Percentiles rank a stretch among this genome's conserved stretches.
Evolutionary conservation across 805 yeast species (phyloP).

Genomic region (Wickerhamomyces bisporus): DNA sequence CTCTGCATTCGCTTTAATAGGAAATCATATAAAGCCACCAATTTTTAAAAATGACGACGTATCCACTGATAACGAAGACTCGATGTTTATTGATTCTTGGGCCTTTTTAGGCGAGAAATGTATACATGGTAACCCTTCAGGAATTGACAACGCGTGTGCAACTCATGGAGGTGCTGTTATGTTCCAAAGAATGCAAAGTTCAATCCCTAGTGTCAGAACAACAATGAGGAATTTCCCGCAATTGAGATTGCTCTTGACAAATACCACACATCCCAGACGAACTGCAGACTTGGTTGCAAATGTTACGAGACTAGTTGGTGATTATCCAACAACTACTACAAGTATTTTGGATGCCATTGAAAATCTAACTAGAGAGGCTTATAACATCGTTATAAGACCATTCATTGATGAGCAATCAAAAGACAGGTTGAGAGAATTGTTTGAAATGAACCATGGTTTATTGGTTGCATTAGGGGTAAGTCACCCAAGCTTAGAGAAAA

Average conservation of each 20-base stretch:
- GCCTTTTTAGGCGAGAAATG: constrained; percentile 92
- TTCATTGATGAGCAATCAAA: constrained; percentile 37
- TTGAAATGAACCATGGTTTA: constrained; percentile 82
- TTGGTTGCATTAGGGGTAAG: constrained; percentile 84
- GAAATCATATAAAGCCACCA: constrained; percentile 46
- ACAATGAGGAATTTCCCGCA: constrained; percentile 72
- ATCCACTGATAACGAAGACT: constrained; percentile 34
- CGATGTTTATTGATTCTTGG: constrained; percentile 74
- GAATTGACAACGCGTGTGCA: constrained; percentile 95
- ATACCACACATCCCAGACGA: constrained; percentile 82
- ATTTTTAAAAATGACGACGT: constrained; percentile 29
- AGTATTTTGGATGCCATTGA: constrained; percentile 75
- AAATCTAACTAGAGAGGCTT: constrained; percentile 66
- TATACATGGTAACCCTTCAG: constrained; percentile 94
- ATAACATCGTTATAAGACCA: constrained; percentile 53
- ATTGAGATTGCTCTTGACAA: constrained; percentile 68
- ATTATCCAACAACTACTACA: constrained; percentile 49
- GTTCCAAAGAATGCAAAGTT: constrained; percentile 59
- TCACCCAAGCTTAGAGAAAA: constrained; percentile 82
- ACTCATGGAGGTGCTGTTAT: constrained; percentile 94
- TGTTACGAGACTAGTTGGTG: constrained; percentile 53
- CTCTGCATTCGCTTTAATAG: constrained; percentile 61
- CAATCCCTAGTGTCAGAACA: constrained; percentile 58
- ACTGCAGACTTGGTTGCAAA: constrained; percentile 79
- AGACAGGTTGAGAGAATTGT: constrained; percentile 49